Conservation (phyloP, 352 stramenopile genomes). For the Phytophthora pini region DNA sequence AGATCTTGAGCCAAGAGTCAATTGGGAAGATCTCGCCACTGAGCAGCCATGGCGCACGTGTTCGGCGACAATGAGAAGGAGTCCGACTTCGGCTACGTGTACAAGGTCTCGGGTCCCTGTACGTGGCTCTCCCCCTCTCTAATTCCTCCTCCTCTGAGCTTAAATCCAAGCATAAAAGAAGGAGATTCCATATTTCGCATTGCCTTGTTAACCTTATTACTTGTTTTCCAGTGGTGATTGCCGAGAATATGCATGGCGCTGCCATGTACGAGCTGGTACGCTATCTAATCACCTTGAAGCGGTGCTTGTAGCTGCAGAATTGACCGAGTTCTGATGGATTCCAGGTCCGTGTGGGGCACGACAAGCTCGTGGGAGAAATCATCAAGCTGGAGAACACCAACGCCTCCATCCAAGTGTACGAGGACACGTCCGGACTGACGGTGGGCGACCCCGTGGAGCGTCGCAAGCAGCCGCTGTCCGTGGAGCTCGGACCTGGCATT, state of each 20-base stretch:
- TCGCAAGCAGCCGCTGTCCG: conserved; percentile 97
- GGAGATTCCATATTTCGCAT: neutral
- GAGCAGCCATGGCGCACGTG: conserved; percentile 71
- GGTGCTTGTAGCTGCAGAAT: neutral
- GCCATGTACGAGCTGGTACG: conserved; percentile 97
- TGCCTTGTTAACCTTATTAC: conserved; percentile 2
- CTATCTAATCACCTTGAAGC: neutral
- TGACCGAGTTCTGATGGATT: conserved; percentile 24
- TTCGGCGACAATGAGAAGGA: conserved; percentile 90
- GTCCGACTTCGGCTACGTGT: conserved; percentile 99
- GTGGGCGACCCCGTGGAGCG: conserved; percentile 98
- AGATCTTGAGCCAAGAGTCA: conserved; percentile 44
- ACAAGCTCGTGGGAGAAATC: conserved; percentile 99
- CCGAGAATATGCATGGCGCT: conserved; percentile 98
- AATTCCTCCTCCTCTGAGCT: neutral
- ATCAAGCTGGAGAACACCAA: conserved; percentile 99
- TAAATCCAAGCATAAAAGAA: neutral
- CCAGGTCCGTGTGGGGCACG: conserved; percentile 98
- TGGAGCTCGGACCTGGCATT: conserved; percentile 99
- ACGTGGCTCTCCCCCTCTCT: conserved; percentile 42
- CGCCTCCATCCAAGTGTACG: conserved; percentile 99
- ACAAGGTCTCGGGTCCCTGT: conserved; percentile 98
- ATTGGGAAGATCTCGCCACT: conserved; percentile 27
- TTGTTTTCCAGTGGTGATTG: conserved; percentile 94
- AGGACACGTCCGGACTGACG: conserved; percentile 98